Evolutionary conservation across 2,329 filamentous ascomycete genomes (phyloP), one percentile per base, ranked within the genome.

Genomic region (Trichoderma gracile): DNA sequence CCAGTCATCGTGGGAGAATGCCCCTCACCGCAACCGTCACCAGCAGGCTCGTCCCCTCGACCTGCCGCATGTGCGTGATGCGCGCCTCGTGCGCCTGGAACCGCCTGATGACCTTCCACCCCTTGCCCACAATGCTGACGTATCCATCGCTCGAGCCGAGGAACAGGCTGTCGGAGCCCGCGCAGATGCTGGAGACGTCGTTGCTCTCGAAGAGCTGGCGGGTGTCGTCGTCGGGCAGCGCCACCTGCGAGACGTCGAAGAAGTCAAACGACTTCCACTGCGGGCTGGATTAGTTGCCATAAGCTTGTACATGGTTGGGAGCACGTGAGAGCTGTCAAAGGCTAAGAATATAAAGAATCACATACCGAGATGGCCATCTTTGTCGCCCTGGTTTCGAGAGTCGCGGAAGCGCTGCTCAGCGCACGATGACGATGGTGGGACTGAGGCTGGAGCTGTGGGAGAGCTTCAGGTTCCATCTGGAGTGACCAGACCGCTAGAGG

Each of bases 201-300:
- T 85, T 86, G 84, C 91, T 90, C 77, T 93, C 89, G 80, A 96
- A 90, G 74, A 93, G 84, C 73, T 87, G 84, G 71, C 88, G 87
- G 75, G 87, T 89, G 75, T 96, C 92, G 73, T 89, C 89, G 76
- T 96, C 90, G 71, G 85, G 85, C 72, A 93, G 84, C 74, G 89
- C 87, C 77, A 97, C 88, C 75, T 91, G 89, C 75, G 88, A 88
- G 77, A 96, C 92, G 79, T 97, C 92, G 86, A 99, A 98, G 88
- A 99, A 99, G 84, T 96, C 93, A 82, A 99, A 99, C 71, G 90
- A 89, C 90, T 97, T 97, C 94, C 95, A 98, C 94, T 97, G 70
- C 21, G 10, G 33, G 56, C n/a, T 38, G 33, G 15, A 30, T 60
- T 52, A 60, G 49, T 33, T 55, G 33, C n/a, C 25, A 17, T 2